Percentiles rank a stretch among this genome's conserved stretches.
These are phyloP conservation scores for Jamesozyma hellenica DNA, from an alignment of 805 yeast genomes.

Conservation along the genomic window DNA sequence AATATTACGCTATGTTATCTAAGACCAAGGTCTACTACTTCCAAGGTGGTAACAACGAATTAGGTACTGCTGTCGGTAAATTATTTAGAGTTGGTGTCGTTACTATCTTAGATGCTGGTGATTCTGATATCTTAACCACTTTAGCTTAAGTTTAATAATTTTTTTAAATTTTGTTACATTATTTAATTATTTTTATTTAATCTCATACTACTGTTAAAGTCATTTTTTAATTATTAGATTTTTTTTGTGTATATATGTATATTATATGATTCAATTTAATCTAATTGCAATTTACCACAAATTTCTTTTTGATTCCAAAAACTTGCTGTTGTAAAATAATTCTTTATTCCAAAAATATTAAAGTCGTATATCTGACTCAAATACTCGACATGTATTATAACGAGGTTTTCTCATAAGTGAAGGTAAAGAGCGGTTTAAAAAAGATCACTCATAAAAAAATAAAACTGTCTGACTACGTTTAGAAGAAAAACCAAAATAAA, in stretches of 20 bases:
- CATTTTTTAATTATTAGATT: not conserved
- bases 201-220: not conserved
- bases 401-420: too few species aligned
- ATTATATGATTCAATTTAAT: not conserved
- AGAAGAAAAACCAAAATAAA: too few species aligned
- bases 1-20: conserved; percentile 99
- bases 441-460: too few species aligned
- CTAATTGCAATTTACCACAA: too few species aligned
- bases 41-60: conserved; percentile 99
- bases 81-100: conserved; percentile 99
- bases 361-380: too few species aligned
- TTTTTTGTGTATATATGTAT: not conserved
- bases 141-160: conserved; percentile 26
- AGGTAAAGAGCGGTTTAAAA: too few species aligned
- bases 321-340: too few species aligned
- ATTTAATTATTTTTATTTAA: not conserved
- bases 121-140: conserved; percentile 91
- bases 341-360: too few species aligned
- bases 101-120: conserved; percentile 97
- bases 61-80: conserved; percentile 99
- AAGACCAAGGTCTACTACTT: conserved; percentile 95
- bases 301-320: too few species aligned
- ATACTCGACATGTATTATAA: too few species aligned
- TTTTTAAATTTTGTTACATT: conserved; percentile 4
- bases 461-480: too few species aligned